Base-by-base conservation (phyloP, 2,329 filamentous ascomycete genomes). In the Lachnellula cervina region DNA sequence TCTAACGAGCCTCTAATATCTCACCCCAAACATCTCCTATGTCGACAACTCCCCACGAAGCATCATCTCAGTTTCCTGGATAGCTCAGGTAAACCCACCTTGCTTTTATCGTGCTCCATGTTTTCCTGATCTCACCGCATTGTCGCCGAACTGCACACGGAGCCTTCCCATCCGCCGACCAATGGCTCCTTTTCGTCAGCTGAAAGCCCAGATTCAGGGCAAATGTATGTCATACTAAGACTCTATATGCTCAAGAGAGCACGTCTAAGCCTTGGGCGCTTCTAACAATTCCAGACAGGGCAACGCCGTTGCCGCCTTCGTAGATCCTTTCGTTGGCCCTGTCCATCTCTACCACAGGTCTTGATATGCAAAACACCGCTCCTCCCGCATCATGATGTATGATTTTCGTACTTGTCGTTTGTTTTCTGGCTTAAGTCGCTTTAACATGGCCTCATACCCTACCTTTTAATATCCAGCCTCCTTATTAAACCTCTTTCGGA, bases 401-500 rank as follows among this genome's bases (percentile, higher is more conserved):
- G 28, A 32, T 32, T 32, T 32, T 32, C 28, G 28, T 32, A 32
- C 37, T 40, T 40, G 16, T n/a, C n/a, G 37, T 16, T 38, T 17
- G 14, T 40, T 21, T 6, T n/a, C 44, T 23, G 9, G 40, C 43
- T 9, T 14, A 11, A 45, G 16, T 17, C 44, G 54, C 49, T 52
- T 42, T 23, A 42, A 25, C 16, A 38, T 38, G 50, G 44, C 45
- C 21, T 34, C 43, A 32, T 40, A 48, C 16, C 44, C 19, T 48
- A 49, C 23, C 16, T 14, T 37, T 57, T 59, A 57, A 60, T 59
- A 61, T 59, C 49, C 48, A 46, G 6, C 51, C 50, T 37, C 52
- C 19, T 55, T 43, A 51, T 35, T 42, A 28, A 46, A 43, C 58
- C 51, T 49, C 19, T 54, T 60, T 62, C 52, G 56, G 58, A 56